These are phyloP conservation scores for Sporothrix protearum DNA, from an alignment of 2,329 filamentous ascomycete genomes.

Conservation along the genomic window DNA sequence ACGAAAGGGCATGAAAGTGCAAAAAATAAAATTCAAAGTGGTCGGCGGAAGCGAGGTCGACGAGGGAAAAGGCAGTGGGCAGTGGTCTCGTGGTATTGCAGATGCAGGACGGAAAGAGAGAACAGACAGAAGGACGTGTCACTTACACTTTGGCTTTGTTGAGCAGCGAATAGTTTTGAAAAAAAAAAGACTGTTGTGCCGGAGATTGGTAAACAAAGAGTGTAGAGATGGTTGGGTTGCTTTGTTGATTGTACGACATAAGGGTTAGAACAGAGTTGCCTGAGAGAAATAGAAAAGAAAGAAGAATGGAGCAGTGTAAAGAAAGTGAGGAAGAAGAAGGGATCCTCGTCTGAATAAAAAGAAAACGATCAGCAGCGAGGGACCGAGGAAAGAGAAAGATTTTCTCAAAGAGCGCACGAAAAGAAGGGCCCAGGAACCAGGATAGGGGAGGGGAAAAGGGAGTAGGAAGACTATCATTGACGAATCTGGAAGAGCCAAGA, in stretches of 20 bases:
- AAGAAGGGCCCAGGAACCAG: not conserved
- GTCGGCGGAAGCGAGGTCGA: not conserved
- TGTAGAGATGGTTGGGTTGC: not conserved
- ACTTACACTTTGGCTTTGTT: not conserved
- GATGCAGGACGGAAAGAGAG: not conserved
- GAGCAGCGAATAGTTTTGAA: not conserved
- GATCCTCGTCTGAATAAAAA: constrained; percentile 14
- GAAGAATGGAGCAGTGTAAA: not conserved
- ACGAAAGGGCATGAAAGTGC: not conserved
- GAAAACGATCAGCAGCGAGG: constrained; percentile 6
- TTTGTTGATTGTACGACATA: not conserved
- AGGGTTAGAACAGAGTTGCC: not conserved
- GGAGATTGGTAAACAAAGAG: not conserved
- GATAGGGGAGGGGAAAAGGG: not conserved
- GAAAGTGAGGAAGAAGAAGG: not conserved
- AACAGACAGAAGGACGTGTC: not conserved
- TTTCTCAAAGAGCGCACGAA: too few relatives aligned
- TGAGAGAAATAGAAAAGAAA: constrained; percentile 12
- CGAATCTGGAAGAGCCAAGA: not conserved
- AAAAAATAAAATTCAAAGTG: too few relatives aligned
- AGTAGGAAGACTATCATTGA: not conserved
- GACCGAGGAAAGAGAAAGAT: not conserved
- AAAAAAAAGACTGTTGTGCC: not conserved
- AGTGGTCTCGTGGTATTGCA: not conserved
- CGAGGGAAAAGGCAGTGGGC: not conserved